Evolutionary conservation across 257 asterid genomes (phyloP), one percentile per base, ranked within the genome.

Genomic region (Solanum medicagineum): DNA sequence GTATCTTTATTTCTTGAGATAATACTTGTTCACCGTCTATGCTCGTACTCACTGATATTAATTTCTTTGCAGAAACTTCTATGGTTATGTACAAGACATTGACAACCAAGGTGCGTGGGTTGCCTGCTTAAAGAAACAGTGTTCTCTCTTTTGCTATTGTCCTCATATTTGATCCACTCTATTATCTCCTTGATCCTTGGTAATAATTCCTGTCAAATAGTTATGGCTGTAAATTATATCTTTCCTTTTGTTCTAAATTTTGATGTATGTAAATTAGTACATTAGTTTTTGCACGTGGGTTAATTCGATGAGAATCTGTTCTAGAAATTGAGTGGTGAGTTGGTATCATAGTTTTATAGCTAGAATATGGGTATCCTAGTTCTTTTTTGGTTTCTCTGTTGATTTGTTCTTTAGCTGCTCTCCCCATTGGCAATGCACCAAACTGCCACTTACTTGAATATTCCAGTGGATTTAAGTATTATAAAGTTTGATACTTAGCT

Each of bases 361-460:
- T 51, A 74, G 87, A 84, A 85, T 84, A 84, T 62, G 73, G 80
- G 86, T 22, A 60, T 63, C 83, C 68, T 88, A 70, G 53, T 81
- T 75, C 84, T 74, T 73, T 90, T 36, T 7, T 32, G 60, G 14
- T 47, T 65, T 83, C 53, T 59, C 56, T 85, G 84, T 86, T 36
- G 44, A 45, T 47, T 86, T 91, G 92, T 91, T 40, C 15, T 40
- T 70, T 70, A 36, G 60, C 24, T 75, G 97, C 89, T 90, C 81
- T 90, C 91, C 90, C 92, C 91, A 88, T 91, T 84, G 94, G 97
- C 90, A 92, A 88, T 87, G 89, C 95, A 93, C 97, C 92, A 89
- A 87, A 85, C 68, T 51, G 0, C 45, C 83, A 79, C 83, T 53
- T 26, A 80, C 79, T 47, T 84, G 68, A 84, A 80, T 81, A 54